These are phyloP conservation scores for Nicotiana sylvestris DNA, from an alignment of 257 asterid genomes.

Conservation along the genomic window DNA sequence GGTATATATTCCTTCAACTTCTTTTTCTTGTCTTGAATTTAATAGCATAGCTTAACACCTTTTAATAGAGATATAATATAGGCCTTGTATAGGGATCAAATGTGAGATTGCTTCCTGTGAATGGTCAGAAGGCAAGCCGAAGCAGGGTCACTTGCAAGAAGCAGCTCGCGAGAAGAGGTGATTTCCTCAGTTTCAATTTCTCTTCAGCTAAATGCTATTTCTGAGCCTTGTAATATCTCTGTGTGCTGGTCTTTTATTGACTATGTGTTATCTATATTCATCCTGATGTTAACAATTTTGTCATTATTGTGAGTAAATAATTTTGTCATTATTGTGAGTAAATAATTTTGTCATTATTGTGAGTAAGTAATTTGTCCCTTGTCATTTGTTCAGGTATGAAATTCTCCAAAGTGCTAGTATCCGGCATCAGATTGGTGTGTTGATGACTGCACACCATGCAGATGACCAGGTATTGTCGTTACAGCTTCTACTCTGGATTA, in stretches of 20 bases:
- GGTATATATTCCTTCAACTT: constrained; percentile 43
- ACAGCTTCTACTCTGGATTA: not conserved
- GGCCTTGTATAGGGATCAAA: constrained; percentile 64
- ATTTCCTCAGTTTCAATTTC: not conserved
- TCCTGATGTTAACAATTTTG: not conserved
- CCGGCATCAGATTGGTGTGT: constrained; percentile 44
- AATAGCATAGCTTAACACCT: constrained; percentile 23
- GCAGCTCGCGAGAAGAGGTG: constrained; percentile 89
- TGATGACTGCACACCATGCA: constrained; percentile 89
- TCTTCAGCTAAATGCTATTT: not conserved
- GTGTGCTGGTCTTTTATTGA: not conserved
- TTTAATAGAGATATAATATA: constrained; percentile 38
- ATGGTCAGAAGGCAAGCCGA: constrained; percentile 82
- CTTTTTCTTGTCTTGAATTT: constrained; percentile 14
- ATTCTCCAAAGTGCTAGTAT: constrained; percentile 54
- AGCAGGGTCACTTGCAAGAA: constrained; percentile 82
- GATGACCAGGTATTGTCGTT: constrained; percentile 80
- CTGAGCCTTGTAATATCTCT: not conserved
- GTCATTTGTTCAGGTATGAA: constrained; percentile 50
- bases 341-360: not conserved
- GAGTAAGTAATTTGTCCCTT: not conserved
- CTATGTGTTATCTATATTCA: not conserved
- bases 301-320: not conserved
- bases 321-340: not conserved
- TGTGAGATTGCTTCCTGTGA: constrained; percentile 77